Evolutionary conservation across 1,284 basidiomycete species (phyloP).

Genomic region (Quambalaria eucalypti): DNA sequence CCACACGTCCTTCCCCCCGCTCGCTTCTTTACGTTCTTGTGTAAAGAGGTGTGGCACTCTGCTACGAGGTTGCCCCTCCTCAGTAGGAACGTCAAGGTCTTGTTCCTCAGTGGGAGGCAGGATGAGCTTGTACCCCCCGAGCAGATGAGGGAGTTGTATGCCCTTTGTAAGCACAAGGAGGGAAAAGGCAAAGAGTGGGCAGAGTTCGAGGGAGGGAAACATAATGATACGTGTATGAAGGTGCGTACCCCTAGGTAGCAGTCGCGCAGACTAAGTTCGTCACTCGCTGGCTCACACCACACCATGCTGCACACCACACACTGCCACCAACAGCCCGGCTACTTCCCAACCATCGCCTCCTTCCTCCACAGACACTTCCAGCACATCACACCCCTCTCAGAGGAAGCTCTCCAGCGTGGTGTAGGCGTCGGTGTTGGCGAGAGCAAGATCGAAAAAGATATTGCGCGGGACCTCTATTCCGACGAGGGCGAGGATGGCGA

Average conservation of each 20-base stretch:
- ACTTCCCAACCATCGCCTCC: slow-evolving; percentile 36
- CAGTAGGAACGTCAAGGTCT: slow-evolving; percentile 48
- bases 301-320: neutral
- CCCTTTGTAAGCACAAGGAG: slow-evolving; percentile 52
- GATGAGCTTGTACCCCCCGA: slow-evolving; percentile 77
- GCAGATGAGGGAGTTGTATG: slow-evolving; percentile 74
- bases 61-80: neutral
- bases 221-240: slow-evolving; percentile 52
- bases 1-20: slow-evolving; percentile 72
- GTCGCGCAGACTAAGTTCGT: too few species aligned
- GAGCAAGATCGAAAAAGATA: neutral
- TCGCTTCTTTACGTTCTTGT: slow-evolving; percentile 67
- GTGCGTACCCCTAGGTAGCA: too few species aligned
- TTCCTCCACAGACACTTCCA: slow-evolving; percentile 17
- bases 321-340: slow-evolving; percentile 12
- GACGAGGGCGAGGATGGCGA: neutral
- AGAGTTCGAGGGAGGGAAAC: slow-evolving; percentile 57
- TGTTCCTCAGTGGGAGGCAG: slow-evolving; percentile 67
- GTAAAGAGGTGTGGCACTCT: slow-evolving; percentile 47
- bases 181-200: slow-evolving; percentile 42
- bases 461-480: neutral
- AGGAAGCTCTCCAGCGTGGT: neutral
- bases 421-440: neutral
- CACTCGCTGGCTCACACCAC: too few species aligned
- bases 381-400: slow-evolving; percentile 15